Conservation (phyloP, 371 early-diverging fungal species). For the Apophysomyces variabilis region DNA sequence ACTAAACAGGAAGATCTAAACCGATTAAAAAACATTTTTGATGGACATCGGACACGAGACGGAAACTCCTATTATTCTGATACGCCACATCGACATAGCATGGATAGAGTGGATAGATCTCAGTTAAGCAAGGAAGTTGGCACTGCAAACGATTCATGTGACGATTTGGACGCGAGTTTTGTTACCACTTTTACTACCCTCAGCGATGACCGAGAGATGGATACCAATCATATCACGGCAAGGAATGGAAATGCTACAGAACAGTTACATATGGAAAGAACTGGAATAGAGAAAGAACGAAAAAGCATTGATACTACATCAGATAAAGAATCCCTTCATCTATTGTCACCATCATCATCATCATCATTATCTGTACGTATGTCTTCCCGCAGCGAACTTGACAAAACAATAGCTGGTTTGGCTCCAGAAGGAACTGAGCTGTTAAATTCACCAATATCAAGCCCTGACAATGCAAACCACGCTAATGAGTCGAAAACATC, state of each 20-base stretch:
- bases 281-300: background rate
- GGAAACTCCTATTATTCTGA: background rate
- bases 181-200: constrained; percentile 11
- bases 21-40: background rate
- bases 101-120: background rate
- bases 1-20: background rate
- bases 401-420: too few species aligned
- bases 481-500: background rate
- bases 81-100: background rate
- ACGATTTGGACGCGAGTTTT: constrained; percentile 10
- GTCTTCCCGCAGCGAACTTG: background rate
- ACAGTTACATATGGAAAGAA: background rate
- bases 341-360: background rate
- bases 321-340: constrained; percentile 1
- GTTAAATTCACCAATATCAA: background rate
- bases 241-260: background rate
- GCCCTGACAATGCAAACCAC: background rate
- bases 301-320: background rate
- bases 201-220: background rate
- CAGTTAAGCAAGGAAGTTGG: background rate
- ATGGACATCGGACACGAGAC: constrained; percentile 5
- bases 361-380: background rate
- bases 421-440: too few species aligned
- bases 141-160: background rate
- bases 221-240: background rate